These are phyloP conservation scores for Aschersonia sp. DNA, from an alignment of 2,329 filamentous ascomycete species.

Conservation along the genomic window DNA sequence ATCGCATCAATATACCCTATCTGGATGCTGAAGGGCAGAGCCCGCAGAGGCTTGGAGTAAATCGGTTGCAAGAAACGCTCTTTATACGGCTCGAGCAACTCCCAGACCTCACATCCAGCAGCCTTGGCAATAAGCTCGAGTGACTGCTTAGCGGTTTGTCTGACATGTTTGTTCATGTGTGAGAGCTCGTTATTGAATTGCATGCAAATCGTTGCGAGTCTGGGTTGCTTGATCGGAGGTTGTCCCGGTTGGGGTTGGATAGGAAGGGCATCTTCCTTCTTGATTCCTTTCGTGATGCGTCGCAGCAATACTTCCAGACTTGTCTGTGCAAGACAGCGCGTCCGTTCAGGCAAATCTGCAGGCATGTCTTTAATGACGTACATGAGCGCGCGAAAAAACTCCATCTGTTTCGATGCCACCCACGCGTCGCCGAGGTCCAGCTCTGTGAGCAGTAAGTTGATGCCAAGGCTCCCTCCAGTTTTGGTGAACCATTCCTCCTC, in stretches of 20 bases:
- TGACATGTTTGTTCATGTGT: slow-evolving; percentile 92
- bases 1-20: slow-evolving; percentile 98
- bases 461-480: slow-evolving; percentile 79
- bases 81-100: slow-evolving; percentile 80
- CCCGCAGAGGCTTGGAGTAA: slow-evolving; percentile 86
- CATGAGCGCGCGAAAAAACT: slow-evolving; percentile 82
- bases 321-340: slow-evolving; percentile 66
- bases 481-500: slow-evolving; percentile 99
- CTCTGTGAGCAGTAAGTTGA: slow-evolving; percentile 74
- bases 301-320: slow-evolving; percentile 69
- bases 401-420: slow-evolving; percentile 68
- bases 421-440: slow-evolving; percentile 74
- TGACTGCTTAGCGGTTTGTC: slow-evolving; percentile 70
- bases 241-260: slow-evolving; percentile 25
- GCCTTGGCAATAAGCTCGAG: slow-evolving; percentile 71
- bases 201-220: slow-evolving; percentile 64
- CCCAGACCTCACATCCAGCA: slow-evolving; percentile 65
- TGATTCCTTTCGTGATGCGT: slow-evolving; percentile 63
- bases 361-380: slow-evolving; percentile 99
- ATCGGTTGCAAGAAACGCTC: slow-evolving; percentile 83
- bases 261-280: slow-evolving; percentile 54
- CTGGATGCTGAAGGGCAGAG: slow-evolving; percentile 84
- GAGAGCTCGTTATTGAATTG: slow-evolving; percentile 79
- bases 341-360: slow-evolving; percentile 80
- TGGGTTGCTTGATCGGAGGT: slow-evolving; percentile 34